A percentile compares a stretch with the other conserved stretches of the same genome.
These are phyloP conservation scores for Phytopythium cucurbitacearum DNA, from an alignment of 352 stramenopile species.

Conservation along the genomic window DNA sequence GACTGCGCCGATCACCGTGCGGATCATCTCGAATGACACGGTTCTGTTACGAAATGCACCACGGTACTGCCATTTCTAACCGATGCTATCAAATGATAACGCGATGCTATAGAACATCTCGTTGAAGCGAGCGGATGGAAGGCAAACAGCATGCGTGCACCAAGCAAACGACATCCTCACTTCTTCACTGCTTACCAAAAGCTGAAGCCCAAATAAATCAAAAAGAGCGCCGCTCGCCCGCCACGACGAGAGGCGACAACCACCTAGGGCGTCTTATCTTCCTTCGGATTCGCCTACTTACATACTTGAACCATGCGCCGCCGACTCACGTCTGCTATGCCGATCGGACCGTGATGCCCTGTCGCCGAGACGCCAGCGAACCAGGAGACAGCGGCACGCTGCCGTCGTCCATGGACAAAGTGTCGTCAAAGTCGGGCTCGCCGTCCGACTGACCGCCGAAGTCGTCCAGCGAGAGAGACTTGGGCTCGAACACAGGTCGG, in stretches of 20 bases:
- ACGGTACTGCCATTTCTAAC: too few relatives aligned
- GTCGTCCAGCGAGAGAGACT: slow-evolving; percentile 4
- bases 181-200: too few relatives aligned
- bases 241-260: too few relatives aligned
- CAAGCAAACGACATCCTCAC: too few relatives aligned
- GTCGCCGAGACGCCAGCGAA: not conserved
- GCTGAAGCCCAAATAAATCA: too few relatives aligned
- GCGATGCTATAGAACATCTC: too few relatives aligned
- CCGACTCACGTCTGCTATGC: slow-evolving; percentile 1
- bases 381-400: slow-evolving; percentile 2
- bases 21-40: slow-evolving; percentile 31
- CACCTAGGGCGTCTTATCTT: not conserved
- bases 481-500: slow-evolving; percentile 3
- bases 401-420: slow-evolving; percentile 4
- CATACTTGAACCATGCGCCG: not conserved
- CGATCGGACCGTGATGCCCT: slow-evolving; percentile 1
- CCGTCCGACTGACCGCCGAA: slow-evolving; percentile 7
- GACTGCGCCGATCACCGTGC: slow-evolving; percentile 41
- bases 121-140: too few relatives aligned
- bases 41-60: too few relatives aligned
- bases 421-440: slow-evolving; percentile 8
- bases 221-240: too few relatives aligned
- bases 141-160: too few relatives aligned
- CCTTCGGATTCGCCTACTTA: not conserved
- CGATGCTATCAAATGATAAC: too few relatives aligned